Base-by-base conservation (phyloP, 805 yeast genomes). In the Candida arabinofermentans region DNA sequence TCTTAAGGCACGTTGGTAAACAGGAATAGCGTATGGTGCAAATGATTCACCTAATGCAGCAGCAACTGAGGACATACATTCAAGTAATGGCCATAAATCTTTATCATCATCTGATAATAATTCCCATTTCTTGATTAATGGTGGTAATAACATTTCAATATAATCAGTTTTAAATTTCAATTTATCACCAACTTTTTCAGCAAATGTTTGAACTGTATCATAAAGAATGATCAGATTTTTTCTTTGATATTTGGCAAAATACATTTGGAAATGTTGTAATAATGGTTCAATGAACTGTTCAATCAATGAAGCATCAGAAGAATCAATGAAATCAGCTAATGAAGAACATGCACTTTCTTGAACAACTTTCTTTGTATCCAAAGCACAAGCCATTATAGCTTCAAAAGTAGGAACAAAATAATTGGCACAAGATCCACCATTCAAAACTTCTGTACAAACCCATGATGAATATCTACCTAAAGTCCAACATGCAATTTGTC, bases 401-500 rank as follows among this genome's bases (percentile, higher is more conserved):
- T 84, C 81, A 44, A 93, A 72, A 0, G 93, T 87, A 5, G 93
- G 93, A 43, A 75, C 68, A 58, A 86, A 83, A 54, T 83, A 84
- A 47, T 68, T 74, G 8, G 88, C 73, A 58, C 77, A 84, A 22
- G 74, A 66, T 9, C 86, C 83, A 33, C 79, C 77, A 33, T 67
- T 70, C 42, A 69, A 71, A 1, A 86, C 85, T 57, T 85, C 87
- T 5, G 72, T 71, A 37, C 86, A 76, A 18, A 91, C 83, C 96
- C 96, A 89, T 3, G 74, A 55, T 0, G 93, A 75, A 59, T 83
- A 93, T 42, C 98, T 73, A 34, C 96, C 83, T 35, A 93, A 66
- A 0, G 98, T 86, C 99, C 99, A 93, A 67, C 98, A 91, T 0
- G 96, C 70, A 39, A 93, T 93, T 62, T 88, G 95, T 50, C 98